phyloP scores from a whole-genome alignment of 306 rosid genomes.

The Geum urbanum region DNA sequence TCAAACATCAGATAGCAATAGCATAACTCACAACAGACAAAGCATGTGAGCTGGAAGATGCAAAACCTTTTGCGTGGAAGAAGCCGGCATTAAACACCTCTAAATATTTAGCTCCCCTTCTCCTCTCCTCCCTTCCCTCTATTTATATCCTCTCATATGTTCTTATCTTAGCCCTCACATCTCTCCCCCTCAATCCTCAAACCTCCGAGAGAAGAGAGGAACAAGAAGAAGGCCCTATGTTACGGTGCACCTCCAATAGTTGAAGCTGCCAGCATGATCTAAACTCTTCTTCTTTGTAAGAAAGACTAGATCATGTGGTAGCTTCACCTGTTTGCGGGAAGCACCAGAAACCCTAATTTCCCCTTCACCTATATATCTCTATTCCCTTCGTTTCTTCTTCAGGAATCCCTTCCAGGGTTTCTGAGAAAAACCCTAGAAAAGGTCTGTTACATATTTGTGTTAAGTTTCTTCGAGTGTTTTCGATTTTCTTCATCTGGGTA shows the following conservation, averaged over 20 bases:
- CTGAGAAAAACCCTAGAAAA: background rate
- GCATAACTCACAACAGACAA: constrained; percentile 7
- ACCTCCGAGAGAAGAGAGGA: background rate
- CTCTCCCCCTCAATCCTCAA: background rate
- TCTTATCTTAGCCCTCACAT: constrained; percentile 19
- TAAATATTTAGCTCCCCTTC: background rate
- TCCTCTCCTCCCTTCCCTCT: constrained; percentile 9
- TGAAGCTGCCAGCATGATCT: constrained; percentile 99
- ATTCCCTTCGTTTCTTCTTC: background rate
- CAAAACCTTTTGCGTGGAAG: constrained; percentile 7
- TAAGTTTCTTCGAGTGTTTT: background rate
- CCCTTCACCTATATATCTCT: constrained; percentile 19
- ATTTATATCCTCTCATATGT: constrained; percentile 37
- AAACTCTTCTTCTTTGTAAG: constrained; percentile 24
- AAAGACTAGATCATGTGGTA: constrained; percentile 66
- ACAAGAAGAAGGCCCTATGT: background rate
- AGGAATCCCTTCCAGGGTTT: constrained; percentile 26
- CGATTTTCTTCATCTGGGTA: constrained; percentile 8
- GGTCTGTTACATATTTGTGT: background rate
- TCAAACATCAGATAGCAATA: background rate
- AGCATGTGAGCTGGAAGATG: constrained; percentile 12
- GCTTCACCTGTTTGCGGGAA: constrained; percentile 70
- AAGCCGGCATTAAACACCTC: background rate
- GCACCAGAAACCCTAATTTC: constrained; percentile 34
- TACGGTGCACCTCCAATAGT: constrained; percentile 50